Evolutionary conservation across 768 basidiomycete genomes (phyloP).

Genomic region (Boletales sp.): DNA sequence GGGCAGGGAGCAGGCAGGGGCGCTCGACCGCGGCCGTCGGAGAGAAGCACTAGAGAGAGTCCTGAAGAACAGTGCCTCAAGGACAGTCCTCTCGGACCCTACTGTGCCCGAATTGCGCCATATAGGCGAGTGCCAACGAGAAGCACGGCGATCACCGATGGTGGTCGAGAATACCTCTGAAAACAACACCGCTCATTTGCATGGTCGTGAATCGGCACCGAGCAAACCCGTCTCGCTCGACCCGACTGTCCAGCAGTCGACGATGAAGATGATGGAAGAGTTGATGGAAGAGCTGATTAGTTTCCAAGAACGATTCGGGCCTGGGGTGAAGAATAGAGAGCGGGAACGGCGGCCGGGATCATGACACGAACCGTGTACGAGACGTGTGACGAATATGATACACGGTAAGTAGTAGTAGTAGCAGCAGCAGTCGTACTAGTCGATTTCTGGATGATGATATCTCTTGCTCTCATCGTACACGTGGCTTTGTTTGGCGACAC

Average conservation of each 20-base stretch:
- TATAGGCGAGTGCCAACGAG: conserved; percentile 7
- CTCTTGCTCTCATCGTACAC: conserved; percentile 6
- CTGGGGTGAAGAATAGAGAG: conserved; percentile 48
- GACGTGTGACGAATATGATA: not conserved
- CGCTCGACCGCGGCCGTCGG: conserved; percentile 65
- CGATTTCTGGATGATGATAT: conserved; percentile 13
- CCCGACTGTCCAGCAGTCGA: conserved; percentile 30
- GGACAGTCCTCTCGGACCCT: conserved; percentile 5
- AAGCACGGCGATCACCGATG: conserved; percentile 29
- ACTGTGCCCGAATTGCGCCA: conserved; percentile 16
- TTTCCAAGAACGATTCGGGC: conserved; percentile 88
- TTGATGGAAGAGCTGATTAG: conserved; percentile 85
- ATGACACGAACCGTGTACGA: conserved; percentile 18
- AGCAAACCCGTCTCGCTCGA: conserved; percentile 7
- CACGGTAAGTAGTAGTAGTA: no score
- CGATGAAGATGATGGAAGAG: conserved; percentile 87
- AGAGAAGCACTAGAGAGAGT: conserved; percentile 63
- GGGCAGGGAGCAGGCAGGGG: conserved; percentile 79
- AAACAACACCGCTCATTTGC: conserved; percentile 12
- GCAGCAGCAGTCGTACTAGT: no score
- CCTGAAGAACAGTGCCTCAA: conserved; percentile 27
- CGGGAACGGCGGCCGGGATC: conserved; percentile 46
- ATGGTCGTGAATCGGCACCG: conserved; percentile 6
- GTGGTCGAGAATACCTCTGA: conserved; percentile 25
- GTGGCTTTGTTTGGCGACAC: conserved; percentile 28